phyloP scores from a whole-genome alignment of 192 early-diverging fungal species.

The Rhizoclosmatium sp. region DNA sequence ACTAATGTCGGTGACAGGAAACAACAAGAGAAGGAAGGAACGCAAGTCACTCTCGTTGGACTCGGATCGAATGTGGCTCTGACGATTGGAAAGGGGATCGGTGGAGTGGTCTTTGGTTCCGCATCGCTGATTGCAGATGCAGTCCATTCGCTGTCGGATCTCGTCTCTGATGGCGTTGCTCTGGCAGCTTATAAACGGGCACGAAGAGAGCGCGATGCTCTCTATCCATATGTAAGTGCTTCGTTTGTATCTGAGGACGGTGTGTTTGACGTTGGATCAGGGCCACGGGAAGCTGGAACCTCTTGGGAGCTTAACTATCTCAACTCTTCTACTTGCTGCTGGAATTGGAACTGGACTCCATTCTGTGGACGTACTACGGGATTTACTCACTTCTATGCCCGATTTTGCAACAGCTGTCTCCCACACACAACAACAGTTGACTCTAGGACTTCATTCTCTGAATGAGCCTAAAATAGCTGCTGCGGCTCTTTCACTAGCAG shows the following conservation, averaged over 20 bases:
- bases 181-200: constrained; percentile 80
- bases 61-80: constrained; percentile 47
- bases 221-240: constrained; percentile 77
- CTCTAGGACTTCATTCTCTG: constrained; percentile 40
- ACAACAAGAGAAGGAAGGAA: constrained; percentile 35
- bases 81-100: constrained; percentile 48
- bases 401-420: constrained; percentile 3
- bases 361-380: constrained; percentile 63
- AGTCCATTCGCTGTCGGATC: constrained; percentile 70
- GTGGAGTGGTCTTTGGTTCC: constrained; percentile 36
- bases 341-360: constrained; percentile 73
- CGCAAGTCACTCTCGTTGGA: constrained; percentile 47
- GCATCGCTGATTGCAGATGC: constrained; percentile 83
- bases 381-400: constrained; percentile 24
- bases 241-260: constrained; percentile 3
- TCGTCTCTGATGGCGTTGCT: constrained; percentile 79
- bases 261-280: not conserved
- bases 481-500: constrained; percentile 76
- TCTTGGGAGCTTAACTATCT: constrained; percentile 57
- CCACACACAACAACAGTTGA: not conserved
- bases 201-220: constrained; percentile 62
- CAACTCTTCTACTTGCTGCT: constrained; percentile 71
- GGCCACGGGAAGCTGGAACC: constrained; percentile 58
- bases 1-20: not conserved
- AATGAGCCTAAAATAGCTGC: constrained; percentile 58